Evolutionary conservation across 176 grass and related monocot genomes (phyloP).

Genomic region (Musa acuminata): DNA sequence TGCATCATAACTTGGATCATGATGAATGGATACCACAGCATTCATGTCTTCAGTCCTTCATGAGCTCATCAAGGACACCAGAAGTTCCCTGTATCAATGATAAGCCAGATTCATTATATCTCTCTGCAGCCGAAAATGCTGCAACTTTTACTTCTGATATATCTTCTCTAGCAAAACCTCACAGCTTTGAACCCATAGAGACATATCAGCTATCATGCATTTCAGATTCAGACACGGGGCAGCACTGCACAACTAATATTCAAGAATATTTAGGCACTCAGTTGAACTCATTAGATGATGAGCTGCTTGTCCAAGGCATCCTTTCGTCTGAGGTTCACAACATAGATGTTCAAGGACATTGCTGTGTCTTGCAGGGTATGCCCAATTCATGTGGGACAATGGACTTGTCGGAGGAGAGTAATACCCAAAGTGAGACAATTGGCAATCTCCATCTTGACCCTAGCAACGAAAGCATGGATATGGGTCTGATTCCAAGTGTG

Average conservation of each 20-base stretch:
- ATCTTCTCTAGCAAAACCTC: slow-evolving; percentile 33
- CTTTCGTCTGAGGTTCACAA: slow-evolving; percentile 54
- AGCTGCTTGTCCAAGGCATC: slow-evolving; percentile 30
- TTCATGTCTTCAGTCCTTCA: slow-evolving; percentile 46
- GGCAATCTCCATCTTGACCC: slow-evolving; percentile 37
- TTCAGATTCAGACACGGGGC: slow-evolving; percentile 22
- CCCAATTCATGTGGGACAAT: slow-evolving; percentile 55
- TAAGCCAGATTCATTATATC: slow-evolving; percentile 28
- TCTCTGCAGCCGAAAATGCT: slow-evolving; percentile 48
- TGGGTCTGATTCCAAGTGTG: slow-evolving; percentile 31
- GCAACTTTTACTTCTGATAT: slow-evolving; percentile 39
- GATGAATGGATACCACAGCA: slow-evolving; percentile 70
- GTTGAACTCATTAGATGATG: slow-evolving; percentile 37
- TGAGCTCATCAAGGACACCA: slow-evolving; percentile 24
- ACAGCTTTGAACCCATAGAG: slow-evolving; percentile 37
- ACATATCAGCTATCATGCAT: slow-evolving; percentile 48
- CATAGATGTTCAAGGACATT: slow-evolving; percentile 37
- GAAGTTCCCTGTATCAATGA: slow-evolving; percentile 8
- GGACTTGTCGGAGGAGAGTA: slow-evolving; percentile 50
- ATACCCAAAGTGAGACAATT: slow-evolving; percentile 29
- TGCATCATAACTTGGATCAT: slow-evolving; percentile 40
- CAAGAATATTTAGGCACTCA: slow-evolving; percentile 74
- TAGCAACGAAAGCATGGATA: slow-evolving; percentile 24
- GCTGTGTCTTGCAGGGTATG: slow-evolving; percentile 37
- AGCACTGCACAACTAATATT: slow-evolving; percentile 35